phyloP scores from a whole-genome alignment of 1,284 basidiomycete species.

The Afroboletus lepidellus region DNA sequence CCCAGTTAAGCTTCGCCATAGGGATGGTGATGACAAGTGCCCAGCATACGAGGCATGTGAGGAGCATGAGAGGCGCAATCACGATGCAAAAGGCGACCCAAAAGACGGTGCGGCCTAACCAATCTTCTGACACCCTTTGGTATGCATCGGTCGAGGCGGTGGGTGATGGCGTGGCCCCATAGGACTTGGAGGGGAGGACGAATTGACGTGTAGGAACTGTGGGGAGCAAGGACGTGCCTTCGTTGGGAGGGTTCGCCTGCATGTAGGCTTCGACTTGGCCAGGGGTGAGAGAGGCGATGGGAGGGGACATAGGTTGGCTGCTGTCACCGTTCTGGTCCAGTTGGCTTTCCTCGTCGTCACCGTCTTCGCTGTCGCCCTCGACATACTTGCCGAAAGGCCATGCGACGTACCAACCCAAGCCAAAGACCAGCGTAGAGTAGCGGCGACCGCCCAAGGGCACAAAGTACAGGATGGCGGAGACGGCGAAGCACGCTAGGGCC shows the following conservation, averaged over 20 bases:
- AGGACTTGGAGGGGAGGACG: conserved; percentile 51
- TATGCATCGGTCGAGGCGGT: conserved; percentile 36
- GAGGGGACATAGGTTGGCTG: conserved; percentile 28
- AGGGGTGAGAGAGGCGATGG: conserved; percentile 34
- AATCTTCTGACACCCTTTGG: conserved; percentile 41
- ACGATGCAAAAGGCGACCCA: conserved; percentile 75
- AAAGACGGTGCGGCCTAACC: conserved; percentile 74
- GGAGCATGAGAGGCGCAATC: conserved; percentile 86
- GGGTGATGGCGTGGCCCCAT: conserved; percentile 53
- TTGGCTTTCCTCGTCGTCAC: conserved; percentile 43
- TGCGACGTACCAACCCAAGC: conserved; percentile 92
- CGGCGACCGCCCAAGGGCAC: conserved; percentile 79
- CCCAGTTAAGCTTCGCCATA: conserved; percentile 98
- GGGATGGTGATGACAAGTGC: conserved; percentile 91
- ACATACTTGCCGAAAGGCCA: conserved; percentile 99
- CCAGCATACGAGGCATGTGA: conserved; percentile 91
- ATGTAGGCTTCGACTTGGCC: conserved; percentile 29
- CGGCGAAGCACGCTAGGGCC: conserved; percentile 64
- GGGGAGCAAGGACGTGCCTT: conserved; percentile 44
- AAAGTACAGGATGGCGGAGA: conserved; percentile 71
- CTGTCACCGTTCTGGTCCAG: conserved; percentile 32
- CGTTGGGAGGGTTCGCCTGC: conserved; percentile 31
- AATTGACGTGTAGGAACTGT: conserved; percentile 33
- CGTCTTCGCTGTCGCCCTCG: conserved; percentile 72
- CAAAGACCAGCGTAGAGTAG: conserved; percentile 88